Base-by-base conservation (phyloP, 148 eudicot genomes). In the Rhododendron molle region DNA sequence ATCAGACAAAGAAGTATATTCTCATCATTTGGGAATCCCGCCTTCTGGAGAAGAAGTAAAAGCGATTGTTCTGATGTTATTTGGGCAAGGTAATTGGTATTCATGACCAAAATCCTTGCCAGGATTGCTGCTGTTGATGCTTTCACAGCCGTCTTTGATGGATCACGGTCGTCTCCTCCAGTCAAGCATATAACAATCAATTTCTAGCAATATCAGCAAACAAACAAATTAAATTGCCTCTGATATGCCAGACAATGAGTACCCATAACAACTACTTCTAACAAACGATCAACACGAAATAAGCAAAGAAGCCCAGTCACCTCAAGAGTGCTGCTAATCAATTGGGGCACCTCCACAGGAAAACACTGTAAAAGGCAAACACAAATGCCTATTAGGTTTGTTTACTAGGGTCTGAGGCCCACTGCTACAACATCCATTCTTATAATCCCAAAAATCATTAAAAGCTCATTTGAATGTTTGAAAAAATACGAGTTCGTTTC, bases 1-100 rank as follows among this genome's bases (percentile, higher is more conserved):
- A 94, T 95, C 85, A 97, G 92, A 90, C 95, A 94, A 80, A 97
- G 98, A 87, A 97, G 98, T 83, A 97, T 83, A 85, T 92, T 97
- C 83, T 97, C 97, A 78, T 95, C 98, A 72, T 46, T 86, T 28
- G 95, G 89, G 88, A 95, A 92, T 50, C 99, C 99, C 32, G 92
- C 90, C 80, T 89, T 91, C 88, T 95, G 99, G 73, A 97, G 98
- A 49, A 91, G 90, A 86, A 85, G 84, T 85, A 91, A 80, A 36
- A 97, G 91, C 54, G 95, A 89, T 85, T 94, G 90, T 38, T 97
- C 98, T 60, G 98, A 92, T 87, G 99, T 93, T 87, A 95, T 88
- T 81, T 94, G 98, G 32, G 98, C 99, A 81, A 97, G 92, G 90
- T 89, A 97, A 88, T 94, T 97, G 84, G 96, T 95, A 85, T 95